phyloP scores from a whole-genome alignment of 495 filamentous ascomycete species.

The Aspergillus bertholletiae region DNA sequence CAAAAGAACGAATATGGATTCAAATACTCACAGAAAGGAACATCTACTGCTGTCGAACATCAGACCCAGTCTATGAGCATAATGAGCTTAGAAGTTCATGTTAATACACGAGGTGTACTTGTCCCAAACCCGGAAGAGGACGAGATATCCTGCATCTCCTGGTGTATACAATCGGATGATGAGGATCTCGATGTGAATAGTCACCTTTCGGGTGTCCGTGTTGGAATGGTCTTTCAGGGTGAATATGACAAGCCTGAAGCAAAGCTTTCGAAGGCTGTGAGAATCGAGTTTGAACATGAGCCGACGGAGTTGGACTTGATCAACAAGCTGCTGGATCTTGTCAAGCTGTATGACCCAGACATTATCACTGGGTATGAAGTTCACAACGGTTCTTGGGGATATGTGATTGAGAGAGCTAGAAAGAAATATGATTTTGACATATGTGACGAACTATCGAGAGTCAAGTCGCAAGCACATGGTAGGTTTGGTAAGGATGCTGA shows the following conservation, averaged over 20 bases:
- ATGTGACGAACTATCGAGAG: constrained; percentile 84
- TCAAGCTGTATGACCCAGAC: constrained; percentile 81
- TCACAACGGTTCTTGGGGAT: constrained; percentile 90
- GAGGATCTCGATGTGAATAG: constrained; percentile 50
- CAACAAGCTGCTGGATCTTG: constrained; percentile 78
- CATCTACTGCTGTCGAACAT: constrained; percentile 73
- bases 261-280: constrained; percentile 45
- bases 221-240: constrained; percentile 53
- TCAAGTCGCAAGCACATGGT: constrained; percentile 76
- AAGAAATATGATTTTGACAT: constrained; percentile 86
- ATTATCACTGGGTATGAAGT: constrained; percentile 96
- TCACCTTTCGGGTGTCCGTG: constrained; percentile 47
- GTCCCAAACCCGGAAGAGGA: constrained; percentile 87
- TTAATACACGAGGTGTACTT: constrained; percentile 78
- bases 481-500: constrained; percentile 82
- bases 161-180: constrained; percentile 80
- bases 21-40: constrained; percentile 79
- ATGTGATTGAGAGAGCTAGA: constrained; percentile 84
- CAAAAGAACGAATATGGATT: constrained; percentile 81
- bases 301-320: constrained; percentile 79
- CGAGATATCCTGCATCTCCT: constrained; percentile 86
- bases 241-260: constrained; percentile 43
- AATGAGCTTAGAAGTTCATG: constrained; percentile 94
- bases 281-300: constrained; percentile 68
- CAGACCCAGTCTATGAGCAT: constrained; percentile 94